Conservation (phyloP, 352 stramenopile species). For the Pythium pyrilobum region DNA sequence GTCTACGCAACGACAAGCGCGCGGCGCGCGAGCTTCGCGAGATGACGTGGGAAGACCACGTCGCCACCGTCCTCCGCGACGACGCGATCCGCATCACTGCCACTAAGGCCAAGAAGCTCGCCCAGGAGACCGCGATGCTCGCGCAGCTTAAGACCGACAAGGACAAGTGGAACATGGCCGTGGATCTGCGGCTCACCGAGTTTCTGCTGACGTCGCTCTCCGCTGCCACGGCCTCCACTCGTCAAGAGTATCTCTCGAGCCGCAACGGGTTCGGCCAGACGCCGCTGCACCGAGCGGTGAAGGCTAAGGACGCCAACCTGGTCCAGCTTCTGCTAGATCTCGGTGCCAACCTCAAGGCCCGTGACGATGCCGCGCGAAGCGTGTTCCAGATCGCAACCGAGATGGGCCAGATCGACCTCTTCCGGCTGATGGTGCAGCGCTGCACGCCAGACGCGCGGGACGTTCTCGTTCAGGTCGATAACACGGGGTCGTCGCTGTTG, state of each 20-base stretch:
- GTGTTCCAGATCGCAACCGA: constrained; percentile 47
- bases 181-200: constrained; percentile 43
- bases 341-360: constrained; percentile 27
- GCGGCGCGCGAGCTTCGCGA: constrained; percentile 47
- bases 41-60: constrained; percentile 69
- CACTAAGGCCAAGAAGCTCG: constrained; percentile 35
- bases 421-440: constrained; percentile 23
- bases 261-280: constrained; percentile 42
- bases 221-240: constrained; percentile 7
- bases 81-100: constrained; percentile 14
- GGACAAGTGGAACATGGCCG: constrained; percentile 72
- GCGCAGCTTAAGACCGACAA: constrained; percentile 40
- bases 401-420: constrained; percentile 34
- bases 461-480: constrained; percentile 33
- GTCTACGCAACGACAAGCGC: constrained; percentile 35
- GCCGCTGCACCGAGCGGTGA: constrained; percentile 45
- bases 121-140: constrained; percentile 50
- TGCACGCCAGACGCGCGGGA: constrained; percentile 10
- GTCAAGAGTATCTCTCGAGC: constrained; percentile 32
- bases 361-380: constrained; percentile 35
- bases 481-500: constrained; percentile 34
- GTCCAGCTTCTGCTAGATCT: constrained; percentile 37
- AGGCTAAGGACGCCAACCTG: constrained; percentile 34
- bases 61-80: constrained; percentile 21
- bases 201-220: constrained; percentile 34